Percentiles rank a stretch among this genome's conserved stretches.
Evolutionary conservation across 202 grass and related monocot species (phyloP).

Genomic region (Bolboschoenoplectus hybrid): DNA sequence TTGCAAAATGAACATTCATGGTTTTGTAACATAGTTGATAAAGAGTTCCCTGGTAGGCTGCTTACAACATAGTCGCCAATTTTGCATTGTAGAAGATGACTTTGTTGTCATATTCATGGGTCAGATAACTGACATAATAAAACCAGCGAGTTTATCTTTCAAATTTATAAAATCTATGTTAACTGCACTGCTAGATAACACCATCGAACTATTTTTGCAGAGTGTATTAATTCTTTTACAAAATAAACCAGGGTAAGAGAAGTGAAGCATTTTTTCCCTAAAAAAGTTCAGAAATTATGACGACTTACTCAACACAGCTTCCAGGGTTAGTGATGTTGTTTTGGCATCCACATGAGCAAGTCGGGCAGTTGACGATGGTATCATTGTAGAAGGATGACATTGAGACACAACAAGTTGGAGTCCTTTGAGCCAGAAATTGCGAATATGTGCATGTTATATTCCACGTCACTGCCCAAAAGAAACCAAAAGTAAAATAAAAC

Average conservation of each 20-base stretch:
- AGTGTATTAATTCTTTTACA: background rate
- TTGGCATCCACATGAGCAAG: conserved; percentile 92
- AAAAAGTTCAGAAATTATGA: background rate
- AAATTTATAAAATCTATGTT: background rate
- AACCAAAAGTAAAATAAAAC: conserved; percentile 1
- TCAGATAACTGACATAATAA: conserved; percentile 40
- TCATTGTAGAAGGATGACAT: conserved; percentile 95
- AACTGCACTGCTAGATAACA: background rate
- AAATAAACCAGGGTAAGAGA: background rate
- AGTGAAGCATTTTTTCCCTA: background rate
- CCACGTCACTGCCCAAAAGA: conserved; percentile 74
- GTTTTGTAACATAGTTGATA: background rate
- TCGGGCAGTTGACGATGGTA: conserved; percentile 78
- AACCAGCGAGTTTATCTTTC: background rate
- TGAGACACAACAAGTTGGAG: conserved; percentile 83
- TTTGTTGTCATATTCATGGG: background rate
- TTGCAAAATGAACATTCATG: background rate
- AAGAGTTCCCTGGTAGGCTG: background rate
- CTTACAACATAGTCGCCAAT: background rate
- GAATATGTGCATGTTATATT: conserved; percentile 93
- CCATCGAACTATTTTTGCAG: background rate
- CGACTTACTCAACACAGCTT: conserved; percentile 83
- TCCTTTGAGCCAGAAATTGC: conserved; percentile 65
- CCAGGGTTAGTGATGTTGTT: conserved; percentile 66
- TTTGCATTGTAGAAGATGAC: background rate